Percentiles rank a stretch among this genome's conserved stretches.
phyloP scores from a whole-genome alignment of 306 rosid species.

The Boehmeria nivea region DNA sequence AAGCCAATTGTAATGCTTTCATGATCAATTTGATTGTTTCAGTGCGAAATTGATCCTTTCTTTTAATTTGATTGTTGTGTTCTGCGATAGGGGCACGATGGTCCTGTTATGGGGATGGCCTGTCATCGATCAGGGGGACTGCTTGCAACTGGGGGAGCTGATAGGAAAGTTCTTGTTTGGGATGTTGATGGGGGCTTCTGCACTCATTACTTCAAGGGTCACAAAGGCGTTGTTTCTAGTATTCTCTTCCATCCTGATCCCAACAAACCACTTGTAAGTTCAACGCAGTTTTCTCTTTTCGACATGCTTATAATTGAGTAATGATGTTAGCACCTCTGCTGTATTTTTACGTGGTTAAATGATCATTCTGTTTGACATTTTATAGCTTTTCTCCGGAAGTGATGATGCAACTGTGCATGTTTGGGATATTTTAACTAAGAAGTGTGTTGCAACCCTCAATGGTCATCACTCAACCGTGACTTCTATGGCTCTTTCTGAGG shows the following conservation, averaged over 20 bases:
- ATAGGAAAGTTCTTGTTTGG: constrained; percentile 86
- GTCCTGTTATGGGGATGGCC: constrained; percentile 91
- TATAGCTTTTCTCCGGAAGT: constrained; percentile 90
- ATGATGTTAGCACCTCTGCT: not conserved
- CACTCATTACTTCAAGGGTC: constrained; percentile 92
- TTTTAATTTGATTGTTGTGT: not conserved
- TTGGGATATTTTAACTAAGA: constrained; percentile 76
- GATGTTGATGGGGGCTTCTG: constrained; percentile 88
- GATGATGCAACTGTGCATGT: constrained; percentile 75
- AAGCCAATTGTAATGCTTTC: not conserved
- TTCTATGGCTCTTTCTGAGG: constrained; percentile 78
- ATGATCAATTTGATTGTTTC: not conserved
- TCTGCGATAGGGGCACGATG: constrained; percentile 62
- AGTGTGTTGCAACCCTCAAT: constrained; percentile 52
- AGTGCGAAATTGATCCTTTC: not conserved
- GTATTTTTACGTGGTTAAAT: constrained; percentile 3
- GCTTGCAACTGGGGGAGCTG: constrained; percentile 95
- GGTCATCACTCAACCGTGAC: constrained; percentile 79
- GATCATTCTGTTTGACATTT: constrained; percentile 19
- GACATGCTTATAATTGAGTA: too few species aligned
- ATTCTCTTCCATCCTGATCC: constrained; percentile 81
- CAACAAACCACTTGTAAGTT: constrained; percentile 55
- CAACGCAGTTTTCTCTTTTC: not conserved
- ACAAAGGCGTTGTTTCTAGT: constrained; percentile 73
- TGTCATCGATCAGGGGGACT: constrained; percentile 84